phyloP scores from a whole-genome alignment of 352 stramenopile genomes.

The Phytopythium chamaehyphon region DNA sequence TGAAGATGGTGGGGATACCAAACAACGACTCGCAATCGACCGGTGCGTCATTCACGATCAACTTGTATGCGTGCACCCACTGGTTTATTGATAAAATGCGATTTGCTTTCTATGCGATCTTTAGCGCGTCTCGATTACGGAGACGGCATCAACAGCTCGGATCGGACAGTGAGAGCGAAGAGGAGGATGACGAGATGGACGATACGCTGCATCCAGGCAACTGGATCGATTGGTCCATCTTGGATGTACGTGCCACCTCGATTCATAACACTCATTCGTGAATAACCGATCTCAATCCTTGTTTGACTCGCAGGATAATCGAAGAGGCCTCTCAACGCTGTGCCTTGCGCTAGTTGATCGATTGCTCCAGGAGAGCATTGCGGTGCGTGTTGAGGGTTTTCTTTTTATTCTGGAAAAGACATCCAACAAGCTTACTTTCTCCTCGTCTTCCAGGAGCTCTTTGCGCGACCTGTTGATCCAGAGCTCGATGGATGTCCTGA shows the following conservation, averaged over 20 bases:
- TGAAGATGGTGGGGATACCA: constrained; percentile 10
- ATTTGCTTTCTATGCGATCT: constrained; percentile 1
- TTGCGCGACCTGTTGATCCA: constrained; percentile 80
- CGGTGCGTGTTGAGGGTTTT: constrained; percentile 28
- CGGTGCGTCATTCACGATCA: neutral
- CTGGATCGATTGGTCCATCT: constrained; percentile 71
- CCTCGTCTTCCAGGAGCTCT: constrained; percentile 51
- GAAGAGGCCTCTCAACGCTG: constrained; percentile 38
- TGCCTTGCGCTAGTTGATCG: constrained; percentile 58
- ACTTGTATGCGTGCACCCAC: constrained; percentile 6
- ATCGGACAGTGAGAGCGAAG: constrained; percentile 38
- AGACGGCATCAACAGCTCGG: constrained; percentile 38
- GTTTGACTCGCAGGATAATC: constrained; percentile 13
- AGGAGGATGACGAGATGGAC: constrained; percentile 27
- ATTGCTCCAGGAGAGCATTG: constrained; percentile 69
- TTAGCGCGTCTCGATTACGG: constrained; percentile 61
- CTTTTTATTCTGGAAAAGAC: neutral
- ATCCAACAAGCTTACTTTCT: neutral
- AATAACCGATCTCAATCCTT: neutral
- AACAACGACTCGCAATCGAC: constrained; percentile 11
- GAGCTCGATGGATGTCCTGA: constrained; percentile 79
- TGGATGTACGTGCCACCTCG: constrained; percentile 27
- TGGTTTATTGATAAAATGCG: neutral
- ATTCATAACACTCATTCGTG: neutral
- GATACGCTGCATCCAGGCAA: constrained; percentile 14